Percentiles rank a stretch among this genome's conserved stretches.
Evolutionary conservation across 1,139 yeast genomes (phyloP).

Genomic region (Kurtzmaniella quercitrusa): DNA sequence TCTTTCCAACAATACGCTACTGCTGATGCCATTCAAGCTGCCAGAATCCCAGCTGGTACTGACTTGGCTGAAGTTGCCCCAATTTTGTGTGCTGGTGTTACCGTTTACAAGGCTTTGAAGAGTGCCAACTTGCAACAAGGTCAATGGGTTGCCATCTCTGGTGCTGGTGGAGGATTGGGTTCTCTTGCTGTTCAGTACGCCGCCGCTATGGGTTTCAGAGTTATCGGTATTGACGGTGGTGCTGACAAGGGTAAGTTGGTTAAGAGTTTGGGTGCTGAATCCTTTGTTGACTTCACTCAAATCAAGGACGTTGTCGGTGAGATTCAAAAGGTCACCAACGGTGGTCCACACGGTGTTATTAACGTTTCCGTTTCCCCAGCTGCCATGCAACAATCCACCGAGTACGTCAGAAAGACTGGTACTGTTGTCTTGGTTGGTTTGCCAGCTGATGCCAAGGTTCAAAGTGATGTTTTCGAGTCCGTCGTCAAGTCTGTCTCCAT

Average conservation of each 20-base stretch:
- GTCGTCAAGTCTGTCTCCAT: constrained; percentile 64
- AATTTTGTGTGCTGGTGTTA: constrained; percentile 73
- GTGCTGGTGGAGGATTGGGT: constrained; percentile 87
- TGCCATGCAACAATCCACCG: constrained; percentile 66
- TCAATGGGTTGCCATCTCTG: constrained; percentile 76
- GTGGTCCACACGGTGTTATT: constrained; percentile 69
- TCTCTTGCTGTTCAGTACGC: constrained; percentile 80
- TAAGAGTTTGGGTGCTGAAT: constrained; percentile 64
- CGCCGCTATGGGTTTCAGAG: constrained; percentile 77
- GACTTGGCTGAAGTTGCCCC: constrained; percentile 35
- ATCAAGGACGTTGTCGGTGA: constrained; percentile 29
- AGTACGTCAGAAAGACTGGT: constrained; percentile 71
- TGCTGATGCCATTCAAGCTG: constrained; percentile 45
- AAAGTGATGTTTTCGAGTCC: constrained; percentile 58
- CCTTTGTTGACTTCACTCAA: constrained; percentile 59
- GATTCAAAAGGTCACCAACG: constrained; percentile 24
- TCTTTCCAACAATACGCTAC: constrained; percentile 83
- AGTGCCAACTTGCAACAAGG: constrained; percentile 64
- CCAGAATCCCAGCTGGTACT: constrained; percentile 29
- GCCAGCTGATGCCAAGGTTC: constrained; percentile 67
- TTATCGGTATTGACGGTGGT: constrained; percentile 74
- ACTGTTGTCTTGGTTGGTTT: constrained; percentile 78
- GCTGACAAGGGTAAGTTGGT: constrained; percentile 56
- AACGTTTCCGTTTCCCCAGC: constrained; percentile 76
- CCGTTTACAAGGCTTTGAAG: constrained; percentile 80